Conservation (phyloP, 1,284 basidiomycete genomes). For the Microbotryum violaceum region DNA sequence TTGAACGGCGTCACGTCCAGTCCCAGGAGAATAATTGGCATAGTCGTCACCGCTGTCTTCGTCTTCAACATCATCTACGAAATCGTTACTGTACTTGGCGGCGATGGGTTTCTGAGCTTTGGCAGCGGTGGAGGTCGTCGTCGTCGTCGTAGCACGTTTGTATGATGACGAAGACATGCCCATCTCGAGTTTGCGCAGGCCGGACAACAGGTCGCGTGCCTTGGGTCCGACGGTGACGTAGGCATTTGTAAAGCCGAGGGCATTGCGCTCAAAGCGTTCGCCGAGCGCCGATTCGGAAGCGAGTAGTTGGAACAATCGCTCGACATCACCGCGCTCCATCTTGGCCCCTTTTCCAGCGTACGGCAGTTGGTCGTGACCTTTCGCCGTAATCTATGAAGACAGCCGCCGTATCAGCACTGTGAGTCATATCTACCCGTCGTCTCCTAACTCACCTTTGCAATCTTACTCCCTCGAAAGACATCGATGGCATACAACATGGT, state of each 20-base stretch:
- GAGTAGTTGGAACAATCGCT: slow-evolving; percentile 58
- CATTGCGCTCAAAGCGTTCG: slow-evolving; percentile 38
- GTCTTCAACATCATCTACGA: too few relatives aligned
- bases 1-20: too few relatives aligned
- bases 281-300: slow-evolving; percentile 45
- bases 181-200: slow-evolving; percentile 32
- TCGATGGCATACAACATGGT: slow-evolving; percentile 48
- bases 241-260: slow-evolving; percentile 39
- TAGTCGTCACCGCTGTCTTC: too few relatives aligned
- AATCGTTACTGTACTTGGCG: too few relatives aligned
- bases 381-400: slow-evolving; percentile 43
- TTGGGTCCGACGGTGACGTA: slow-evolving; percentile 41
- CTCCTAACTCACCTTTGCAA: slow-evolving; percentile 38
- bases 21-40: too few relatives aligned
- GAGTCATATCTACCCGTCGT: neutral
- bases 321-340: slow-evolving; percentile 49
- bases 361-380: slow-evolving; percentile 48
- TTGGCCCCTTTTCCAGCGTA: slow-evolving; percentile 53
- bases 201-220: slow-evolving; percentile 13
- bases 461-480: slow-evolving; percentile 58
- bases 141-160: slow-evolving; percentile 31
- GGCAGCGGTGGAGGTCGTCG: slow-evolving; percentile 23
- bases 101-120: neutral
- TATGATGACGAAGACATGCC: neutral
- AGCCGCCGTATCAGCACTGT: neutral